phyloP scores from a whole-genome alignment of 2,329 filamentous ascomycete species.

The Geosmithia morbida region DNA sequence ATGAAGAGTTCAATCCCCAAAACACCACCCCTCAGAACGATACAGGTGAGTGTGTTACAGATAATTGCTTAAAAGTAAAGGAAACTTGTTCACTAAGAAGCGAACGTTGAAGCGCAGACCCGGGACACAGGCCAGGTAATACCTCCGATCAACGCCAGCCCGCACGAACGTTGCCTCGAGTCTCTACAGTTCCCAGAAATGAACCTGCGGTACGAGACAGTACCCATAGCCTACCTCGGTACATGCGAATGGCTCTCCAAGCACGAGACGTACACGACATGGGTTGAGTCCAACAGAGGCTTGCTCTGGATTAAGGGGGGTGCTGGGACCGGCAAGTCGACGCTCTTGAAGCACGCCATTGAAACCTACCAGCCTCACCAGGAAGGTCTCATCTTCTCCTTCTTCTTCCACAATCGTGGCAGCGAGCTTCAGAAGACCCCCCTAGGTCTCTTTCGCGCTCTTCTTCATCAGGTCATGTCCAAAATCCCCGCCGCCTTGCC shows the following conservation, averaged over 20 bases:
- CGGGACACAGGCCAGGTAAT: too few species aligned
- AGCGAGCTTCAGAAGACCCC: conserved; percentile 13
- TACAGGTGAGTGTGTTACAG: too few species aligned
- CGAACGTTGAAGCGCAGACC: too few species aligned
- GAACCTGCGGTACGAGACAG: background rate
- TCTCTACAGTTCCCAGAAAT: background rate
- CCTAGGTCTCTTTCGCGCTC: conserved; percentile 18
- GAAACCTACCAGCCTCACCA: too few species aligned
- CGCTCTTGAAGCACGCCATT: background rate
- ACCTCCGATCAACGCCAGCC: too few species aligned
- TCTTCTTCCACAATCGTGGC: conserved; percentile 21
- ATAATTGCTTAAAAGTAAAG: too few species aligned
- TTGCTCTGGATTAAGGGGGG: conserved; percentile 1
- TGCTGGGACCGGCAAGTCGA: background rate
- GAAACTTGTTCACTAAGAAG: too few species aligned
- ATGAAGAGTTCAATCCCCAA: too few species aligned
- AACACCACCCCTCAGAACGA: too few species aligned
- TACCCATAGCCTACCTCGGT: background rate
- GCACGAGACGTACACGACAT: background rate
- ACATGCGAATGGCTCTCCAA: background rate
- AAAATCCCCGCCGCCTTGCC: conserved; percentile 8
- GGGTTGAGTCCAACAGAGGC: background rate
- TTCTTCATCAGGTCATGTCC: conserved; percentile 16
- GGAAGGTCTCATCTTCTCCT: conserved; percentile 9
- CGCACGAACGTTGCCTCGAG: background rate